Conservation (phyloP, 2,329 filamentous ascomycete genomes). For the Phialophora expanda region DNA sequence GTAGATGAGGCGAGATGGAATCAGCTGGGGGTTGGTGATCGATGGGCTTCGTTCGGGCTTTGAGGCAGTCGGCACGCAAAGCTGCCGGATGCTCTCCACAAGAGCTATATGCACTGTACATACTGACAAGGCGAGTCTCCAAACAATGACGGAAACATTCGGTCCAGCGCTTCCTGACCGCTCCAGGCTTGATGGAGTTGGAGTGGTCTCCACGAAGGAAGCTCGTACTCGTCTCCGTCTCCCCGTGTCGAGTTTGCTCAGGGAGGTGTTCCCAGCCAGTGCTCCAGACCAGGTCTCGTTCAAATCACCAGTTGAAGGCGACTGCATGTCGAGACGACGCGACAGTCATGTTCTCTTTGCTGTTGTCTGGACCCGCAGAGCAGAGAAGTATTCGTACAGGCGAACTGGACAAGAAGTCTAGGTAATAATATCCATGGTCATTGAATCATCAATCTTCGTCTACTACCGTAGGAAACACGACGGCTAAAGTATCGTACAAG, state of each 20-base stretch:
- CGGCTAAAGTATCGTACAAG: slow-evolving; percentile 16
- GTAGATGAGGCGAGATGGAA: slow-evolving; percentile 52
- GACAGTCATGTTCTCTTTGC: background rate
- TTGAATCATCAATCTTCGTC: slow-evolving; percentile 11
- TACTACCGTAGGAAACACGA: slow-evolving; percentile 1
- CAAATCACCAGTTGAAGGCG: background rate
- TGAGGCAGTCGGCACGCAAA: background rate
- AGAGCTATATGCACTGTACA: slow-evolving; percentile 5
- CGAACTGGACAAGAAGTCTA: background rate
- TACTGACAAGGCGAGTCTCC: slow-evolving; percentile 1
- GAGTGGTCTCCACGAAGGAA: background rate
- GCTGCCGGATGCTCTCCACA: background rate
- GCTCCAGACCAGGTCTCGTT: background rate
- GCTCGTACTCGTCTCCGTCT: background rate
- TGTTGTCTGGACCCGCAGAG: background rate
- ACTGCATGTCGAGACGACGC: background rate
- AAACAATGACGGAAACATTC: background rate
- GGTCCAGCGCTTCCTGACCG: background rate
- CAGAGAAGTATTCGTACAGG: background rate
- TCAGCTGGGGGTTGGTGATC: background rate
- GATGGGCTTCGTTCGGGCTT: background rate
- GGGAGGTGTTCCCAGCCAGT: too few species aligned
- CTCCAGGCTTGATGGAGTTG: background rate
- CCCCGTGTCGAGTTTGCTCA: background rate
- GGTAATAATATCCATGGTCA: background rate